Evolutionary conservation across 2,329 filamentous ascomycete species (phyloP).

Genomic region (Fusarium miscanthi): DNA sequence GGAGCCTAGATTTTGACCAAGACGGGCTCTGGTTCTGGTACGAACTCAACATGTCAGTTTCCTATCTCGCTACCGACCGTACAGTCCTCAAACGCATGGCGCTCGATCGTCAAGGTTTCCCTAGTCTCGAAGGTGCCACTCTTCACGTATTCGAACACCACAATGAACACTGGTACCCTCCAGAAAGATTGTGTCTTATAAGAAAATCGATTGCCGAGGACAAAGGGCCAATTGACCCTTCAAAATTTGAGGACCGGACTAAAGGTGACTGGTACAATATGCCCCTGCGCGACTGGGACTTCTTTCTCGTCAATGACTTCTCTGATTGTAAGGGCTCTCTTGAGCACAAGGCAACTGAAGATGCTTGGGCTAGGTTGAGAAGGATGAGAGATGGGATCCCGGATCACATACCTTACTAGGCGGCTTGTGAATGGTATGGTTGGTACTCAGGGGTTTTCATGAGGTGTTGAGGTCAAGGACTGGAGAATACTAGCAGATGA

Average conservation of each 20-base stretch:
- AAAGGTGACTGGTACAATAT: background rate
- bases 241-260: background rate
- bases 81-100: background rate
- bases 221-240: background rate
- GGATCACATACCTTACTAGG: too few relatives aligned
- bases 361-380: too few relatives aligned
- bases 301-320: background rate
- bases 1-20: background rate
- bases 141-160: background rate
- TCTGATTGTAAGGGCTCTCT: background rate
- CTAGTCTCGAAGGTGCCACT: too few relatives aligned
- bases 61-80: background rate
- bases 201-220: accelerated
- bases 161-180: background rate
- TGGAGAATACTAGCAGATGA: background rate
- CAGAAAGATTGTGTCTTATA: accelerated
- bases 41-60: background rate
- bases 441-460: background rate
- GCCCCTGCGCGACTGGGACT: background rate
- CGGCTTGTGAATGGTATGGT: background rate
- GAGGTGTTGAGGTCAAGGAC: too few relatives aligned
- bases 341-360: background rate
- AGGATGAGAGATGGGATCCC: too few relatives aligned
- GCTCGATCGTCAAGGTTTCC: too few relatives aligned
- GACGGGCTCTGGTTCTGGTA: background rate